Conservation (phyloP, 306 rosid genomes). For the Cicer cuneatum region DNA sequence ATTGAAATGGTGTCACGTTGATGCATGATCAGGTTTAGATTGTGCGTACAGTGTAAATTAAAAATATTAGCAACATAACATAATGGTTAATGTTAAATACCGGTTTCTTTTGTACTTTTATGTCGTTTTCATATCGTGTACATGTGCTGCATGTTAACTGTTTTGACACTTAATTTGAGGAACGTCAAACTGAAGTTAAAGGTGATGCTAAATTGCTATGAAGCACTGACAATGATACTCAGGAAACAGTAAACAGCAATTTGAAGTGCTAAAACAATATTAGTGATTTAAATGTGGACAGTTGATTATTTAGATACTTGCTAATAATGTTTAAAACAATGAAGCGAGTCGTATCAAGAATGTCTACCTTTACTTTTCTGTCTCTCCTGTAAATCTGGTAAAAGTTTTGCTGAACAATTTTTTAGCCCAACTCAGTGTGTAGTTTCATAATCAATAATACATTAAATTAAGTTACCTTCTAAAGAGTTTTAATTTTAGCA, state of each 20-base stretch:
- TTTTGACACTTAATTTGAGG: too few species aligned
- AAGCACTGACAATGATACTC: neutral
- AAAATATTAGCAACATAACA: too few species aligned
- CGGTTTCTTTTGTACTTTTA: too few species aligned
- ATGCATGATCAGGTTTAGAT: neutral
- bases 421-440: conserved; percentile 44
- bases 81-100: too few species aligned
- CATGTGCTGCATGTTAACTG: too few species aligned
- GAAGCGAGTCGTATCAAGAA: neutral
- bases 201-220: neutral
- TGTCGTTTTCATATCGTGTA: too few species aligned
- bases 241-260: neutral
- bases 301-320: neutral
- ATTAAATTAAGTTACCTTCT: neutral
- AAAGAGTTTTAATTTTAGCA: neutral
- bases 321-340: neutral
- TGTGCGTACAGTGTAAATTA: neutral
- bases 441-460: neutral
- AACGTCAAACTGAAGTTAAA: too few species aligned
- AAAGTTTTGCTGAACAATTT: conserved; percentile 2
- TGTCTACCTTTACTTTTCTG: conserved; percentile 34
- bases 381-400: conserved; percentile 7
- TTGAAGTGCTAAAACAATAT: neutral
- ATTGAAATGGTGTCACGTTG: neutral
- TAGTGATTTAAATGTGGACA: neutral